phyloP scores from a whole-genome alignment of 192 early-diverging fungal species.

The Mortierella hygrophila region DNA sequence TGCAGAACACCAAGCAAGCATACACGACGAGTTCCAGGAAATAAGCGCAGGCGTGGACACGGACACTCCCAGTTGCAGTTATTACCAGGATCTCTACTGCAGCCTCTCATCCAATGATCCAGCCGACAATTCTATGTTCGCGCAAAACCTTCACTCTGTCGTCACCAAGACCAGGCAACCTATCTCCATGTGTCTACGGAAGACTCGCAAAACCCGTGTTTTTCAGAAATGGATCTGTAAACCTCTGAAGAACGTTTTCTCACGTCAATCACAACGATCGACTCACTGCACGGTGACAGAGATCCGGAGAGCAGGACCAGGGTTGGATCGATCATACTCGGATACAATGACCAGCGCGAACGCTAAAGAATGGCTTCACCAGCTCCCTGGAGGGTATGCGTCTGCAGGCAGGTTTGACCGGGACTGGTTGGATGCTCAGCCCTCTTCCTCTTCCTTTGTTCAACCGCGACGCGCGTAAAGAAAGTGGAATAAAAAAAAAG shows the following conservation, averaged over 20 bases:
- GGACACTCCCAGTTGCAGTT: no score
- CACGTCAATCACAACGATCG: neutral
- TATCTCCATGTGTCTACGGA: neutral
- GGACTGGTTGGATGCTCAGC: neutral
- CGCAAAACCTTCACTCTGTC: neutral
- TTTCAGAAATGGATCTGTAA: neutral
- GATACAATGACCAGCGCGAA: neutral
- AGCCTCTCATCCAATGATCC: neutral
- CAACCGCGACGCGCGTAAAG: neutral
- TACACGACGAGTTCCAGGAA: neutral
- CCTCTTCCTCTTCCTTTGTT: neutral
- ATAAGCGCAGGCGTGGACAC: neutral
- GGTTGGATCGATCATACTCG: neutral
- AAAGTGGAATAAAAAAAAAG: neutral
- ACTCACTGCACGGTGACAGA: neutral
- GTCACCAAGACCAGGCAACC: neutral
- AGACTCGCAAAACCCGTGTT: neutral
- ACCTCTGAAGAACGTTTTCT: neutral
- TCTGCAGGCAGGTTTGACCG: neutral
- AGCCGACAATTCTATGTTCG: neutral
- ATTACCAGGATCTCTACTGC: neutral
- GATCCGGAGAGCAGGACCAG: neutral
- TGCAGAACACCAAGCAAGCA: neutral
- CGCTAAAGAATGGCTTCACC: neutral
- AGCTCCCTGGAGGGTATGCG: neutral